These are phyloP conservation scores for Clathrus columnatus DNA, from an alignment of 768 basidiomycete genomes.

Conservation along the genomic window DNA sequence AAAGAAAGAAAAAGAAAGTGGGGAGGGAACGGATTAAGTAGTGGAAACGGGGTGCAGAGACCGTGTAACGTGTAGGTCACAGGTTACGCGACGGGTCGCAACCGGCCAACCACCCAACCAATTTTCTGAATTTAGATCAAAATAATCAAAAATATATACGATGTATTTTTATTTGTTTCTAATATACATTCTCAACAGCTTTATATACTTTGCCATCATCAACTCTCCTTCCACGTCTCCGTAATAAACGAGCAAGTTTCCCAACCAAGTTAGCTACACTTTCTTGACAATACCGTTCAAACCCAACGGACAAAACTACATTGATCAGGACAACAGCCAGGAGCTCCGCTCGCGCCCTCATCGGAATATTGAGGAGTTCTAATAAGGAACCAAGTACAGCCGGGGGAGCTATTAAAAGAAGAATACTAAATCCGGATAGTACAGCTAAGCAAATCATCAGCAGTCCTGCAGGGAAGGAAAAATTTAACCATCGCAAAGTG, in stretches of 20 bases:
- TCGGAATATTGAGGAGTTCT: constrained; percentile 68
- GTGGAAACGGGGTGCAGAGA: not conserved
- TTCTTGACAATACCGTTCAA: constrained; percentile 69
- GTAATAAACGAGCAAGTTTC: constrained; percentile 32
- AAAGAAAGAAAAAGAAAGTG: not conserved
- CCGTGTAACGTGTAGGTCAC: not conserved
- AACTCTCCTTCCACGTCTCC: constrained; percentile 36
- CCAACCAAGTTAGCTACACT: constrained; percentile 50
- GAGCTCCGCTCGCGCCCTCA: constrained; percentile 60
- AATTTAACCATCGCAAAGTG: no score
- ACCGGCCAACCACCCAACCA: not conserved
- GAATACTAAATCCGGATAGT: constrained; percentile 63
- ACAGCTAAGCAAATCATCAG: constrained; percentile 69
- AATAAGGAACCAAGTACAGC: constrained; percentile 49
- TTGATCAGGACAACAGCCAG: constrained; percentile 61
- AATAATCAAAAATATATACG: not conserved
- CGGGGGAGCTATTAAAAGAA: constrained; percentile 70
- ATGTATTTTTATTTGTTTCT: not conserved
- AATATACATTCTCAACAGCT: constrained; percentile 57
- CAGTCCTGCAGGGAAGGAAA: constrained; percentile 43
- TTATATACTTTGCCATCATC: constrained; percentile 75
- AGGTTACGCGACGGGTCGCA: not conserved
- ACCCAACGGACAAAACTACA: constrained; percentile 58
- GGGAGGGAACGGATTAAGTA: not conserved
- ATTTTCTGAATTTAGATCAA: not conserved